Conservation (phyloP, 2,329 filamentous ascomycete species). For the Coniochaeta pulveracea region DNA sequence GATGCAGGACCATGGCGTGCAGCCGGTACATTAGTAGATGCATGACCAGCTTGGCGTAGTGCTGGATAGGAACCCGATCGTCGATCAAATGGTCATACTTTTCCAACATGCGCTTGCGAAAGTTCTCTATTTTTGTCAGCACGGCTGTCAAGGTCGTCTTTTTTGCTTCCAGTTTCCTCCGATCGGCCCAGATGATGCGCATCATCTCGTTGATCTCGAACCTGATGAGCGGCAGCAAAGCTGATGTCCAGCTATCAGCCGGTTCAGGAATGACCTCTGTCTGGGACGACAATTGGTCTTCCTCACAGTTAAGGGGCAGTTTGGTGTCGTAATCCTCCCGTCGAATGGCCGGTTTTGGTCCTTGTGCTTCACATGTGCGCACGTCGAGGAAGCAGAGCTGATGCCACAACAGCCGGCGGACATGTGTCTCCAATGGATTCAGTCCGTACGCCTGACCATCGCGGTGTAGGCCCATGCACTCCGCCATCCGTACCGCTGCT, state of each 20-base stretch:
- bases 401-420: constrained; percentile 65
- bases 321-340: constrained; percentile 65
- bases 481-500: constrained; percentile 60
- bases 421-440: constrained; percentile 56
- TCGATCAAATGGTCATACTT: constrained; percentile 56
- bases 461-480: constrained; percentile 67
- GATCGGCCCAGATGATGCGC: constrained; percentile 58
- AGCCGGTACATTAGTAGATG: constrained; percentile 51
- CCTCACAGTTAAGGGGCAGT: constrained; percentile 60
- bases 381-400: constrained; percentile 69
- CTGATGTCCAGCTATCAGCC: constrained; percentile 51
- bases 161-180: constrained; percentile 50
- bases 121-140: constrained; percentile 57
- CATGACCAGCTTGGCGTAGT: constrained; percentile 52
- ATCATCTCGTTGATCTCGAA: constrained; percentile 67
- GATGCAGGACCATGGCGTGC: constrained; percentile 57
- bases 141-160: constrained; percentile 51
- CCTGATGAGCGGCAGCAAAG: constrained; percentile 55
- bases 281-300: constrained; percentile 41
- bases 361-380: constrained; percentile 63
- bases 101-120: constrained; percentile 50
- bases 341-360: constrained; percentile 60
- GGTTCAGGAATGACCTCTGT: constrained; percentile 29
- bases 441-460: constrained; percentile 58
- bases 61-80: constrained; percentile 47